Evolutionary conservation across 2,329 filamentous ascomycete species (phyloP).

Genomic region (Zymoseptoria ardabiliae): DNA sequence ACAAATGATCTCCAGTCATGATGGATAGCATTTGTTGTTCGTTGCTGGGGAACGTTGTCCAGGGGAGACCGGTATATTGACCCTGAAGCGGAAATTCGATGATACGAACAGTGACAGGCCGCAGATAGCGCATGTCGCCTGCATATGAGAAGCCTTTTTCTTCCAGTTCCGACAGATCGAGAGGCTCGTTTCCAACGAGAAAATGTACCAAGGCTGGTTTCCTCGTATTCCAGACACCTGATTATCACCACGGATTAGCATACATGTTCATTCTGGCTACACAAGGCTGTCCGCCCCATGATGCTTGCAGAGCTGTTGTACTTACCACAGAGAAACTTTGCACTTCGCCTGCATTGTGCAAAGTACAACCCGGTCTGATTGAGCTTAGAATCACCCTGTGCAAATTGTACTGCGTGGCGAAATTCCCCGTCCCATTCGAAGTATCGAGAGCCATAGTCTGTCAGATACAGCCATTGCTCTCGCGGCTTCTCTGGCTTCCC

Average conservation of each 20-base stretch:
- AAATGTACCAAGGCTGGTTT: conserved; percentile 15
- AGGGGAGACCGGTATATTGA: conserved; percentile 9
- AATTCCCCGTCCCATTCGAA: conserved; percentile 10
- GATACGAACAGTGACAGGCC: conserved; percentile 12
- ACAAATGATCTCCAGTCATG: conserved; percentile 11
- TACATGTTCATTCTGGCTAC: no score
- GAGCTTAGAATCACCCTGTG: conserved; percentile 7
- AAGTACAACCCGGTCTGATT: conserved; percentile 13
- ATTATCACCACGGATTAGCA: background rate
- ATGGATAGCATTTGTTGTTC: conserved; percentile 13
- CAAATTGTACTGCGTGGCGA: conserved; percentile 7
- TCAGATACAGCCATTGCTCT: conserved; percentile 13
- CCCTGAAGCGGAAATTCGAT: conserved; percentile 15
- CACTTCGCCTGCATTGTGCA: conserved; percentile 10
- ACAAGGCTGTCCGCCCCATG: no score
- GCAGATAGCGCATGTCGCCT: background rate
- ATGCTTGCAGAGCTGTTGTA: background rate
- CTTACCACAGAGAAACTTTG: conserved; percentile 9
- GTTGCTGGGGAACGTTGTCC: conserved; percentile 7
- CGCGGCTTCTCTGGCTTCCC: conserved; percentile 2
- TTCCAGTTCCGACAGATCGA: conserved; percentile 1
- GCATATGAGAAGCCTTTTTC: conserved; percentile 8
- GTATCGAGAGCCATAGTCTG: conserved; percentile 4
- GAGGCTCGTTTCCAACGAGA: conserved; percentile 8
- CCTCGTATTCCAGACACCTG: conserved; percentile 12